Conservation (phyloP, 306 rosid genomes). For the Pueraria montana region DNA sequence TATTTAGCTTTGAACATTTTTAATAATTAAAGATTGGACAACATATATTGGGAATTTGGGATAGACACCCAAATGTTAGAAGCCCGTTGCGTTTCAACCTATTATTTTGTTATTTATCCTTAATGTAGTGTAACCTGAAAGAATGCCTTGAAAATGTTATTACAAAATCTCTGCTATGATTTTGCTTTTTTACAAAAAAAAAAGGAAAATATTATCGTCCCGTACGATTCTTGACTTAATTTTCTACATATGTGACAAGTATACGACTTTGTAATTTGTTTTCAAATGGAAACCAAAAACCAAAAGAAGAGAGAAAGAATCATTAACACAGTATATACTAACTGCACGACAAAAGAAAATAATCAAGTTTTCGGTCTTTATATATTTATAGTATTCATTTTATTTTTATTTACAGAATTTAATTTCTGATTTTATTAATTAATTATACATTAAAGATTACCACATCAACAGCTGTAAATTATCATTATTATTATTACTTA, state of each 20-base stretch:
- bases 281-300: background rate
- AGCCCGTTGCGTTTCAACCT: background rate
- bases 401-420: background rate
- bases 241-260: background rate
- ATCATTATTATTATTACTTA: no score
- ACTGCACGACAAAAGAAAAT: background rate
- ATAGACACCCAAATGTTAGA: background rate
- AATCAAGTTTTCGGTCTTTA: background rate
- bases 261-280: background rate
- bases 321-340: constrained; percentile 3
- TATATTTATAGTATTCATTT: background rate
- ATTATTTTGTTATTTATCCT: background rate
- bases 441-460: background rate
- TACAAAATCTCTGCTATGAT: background rate
- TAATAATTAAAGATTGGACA: background rate
- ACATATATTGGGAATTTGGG: background rate
- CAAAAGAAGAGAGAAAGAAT: constrained; percentile 2
- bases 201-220: constrained; percentile 4
- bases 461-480: no score
- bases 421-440: background rate
- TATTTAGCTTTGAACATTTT: background rate
- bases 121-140: background rate
- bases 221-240: constrained; percentile 20
- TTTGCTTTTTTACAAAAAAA: background rate
- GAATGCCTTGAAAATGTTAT: background rate